phyloP scores from a whole-genome alignment of 805 yeast species.

The Schizosaccharomyces japonicus region DNA sequence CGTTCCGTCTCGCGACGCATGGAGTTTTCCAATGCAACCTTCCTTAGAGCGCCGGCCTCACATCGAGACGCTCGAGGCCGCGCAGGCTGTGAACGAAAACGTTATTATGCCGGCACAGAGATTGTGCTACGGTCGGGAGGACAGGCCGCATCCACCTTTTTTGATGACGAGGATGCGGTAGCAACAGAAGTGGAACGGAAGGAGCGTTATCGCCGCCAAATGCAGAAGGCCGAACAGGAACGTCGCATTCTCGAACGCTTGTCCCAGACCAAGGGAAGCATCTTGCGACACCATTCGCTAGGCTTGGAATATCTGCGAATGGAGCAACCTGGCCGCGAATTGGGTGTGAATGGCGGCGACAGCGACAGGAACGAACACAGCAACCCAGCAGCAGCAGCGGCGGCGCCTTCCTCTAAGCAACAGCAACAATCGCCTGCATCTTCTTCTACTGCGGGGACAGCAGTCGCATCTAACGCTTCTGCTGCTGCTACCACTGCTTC shows the following conservation, averaged over 20 bases:
- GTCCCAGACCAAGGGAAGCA: no score
- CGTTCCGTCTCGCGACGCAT: background rate
- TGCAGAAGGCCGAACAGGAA: background rate
- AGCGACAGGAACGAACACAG: no score
- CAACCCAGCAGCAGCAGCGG: no score
- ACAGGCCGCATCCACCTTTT: background rate
- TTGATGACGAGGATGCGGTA: background rate
- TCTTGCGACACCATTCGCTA: no score
- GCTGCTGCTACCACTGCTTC: background rate
- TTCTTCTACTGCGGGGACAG: background rate
- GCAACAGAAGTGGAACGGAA: background rate
- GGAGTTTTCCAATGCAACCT: background rate
- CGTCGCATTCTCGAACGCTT: background rate
- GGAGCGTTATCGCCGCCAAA: background rate
- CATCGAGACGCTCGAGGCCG: background rate
- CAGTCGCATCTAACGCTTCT: background rate
- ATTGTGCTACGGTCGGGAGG: background rate
- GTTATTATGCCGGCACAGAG: background rate
- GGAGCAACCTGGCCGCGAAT: no score
- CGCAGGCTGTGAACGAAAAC: no score
- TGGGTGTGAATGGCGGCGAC: no score
- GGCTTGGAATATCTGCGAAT: no score
- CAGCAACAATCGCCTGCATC: no score
- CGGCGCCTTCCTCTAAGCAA: no score
- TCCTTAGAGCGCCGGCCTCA: background rate